These are phyloP conservation scores for Amauroascus niger DNA, from an alignment of 2,329 filamentous ascomycete genomes.

Conservation along the genomic window DNA sequence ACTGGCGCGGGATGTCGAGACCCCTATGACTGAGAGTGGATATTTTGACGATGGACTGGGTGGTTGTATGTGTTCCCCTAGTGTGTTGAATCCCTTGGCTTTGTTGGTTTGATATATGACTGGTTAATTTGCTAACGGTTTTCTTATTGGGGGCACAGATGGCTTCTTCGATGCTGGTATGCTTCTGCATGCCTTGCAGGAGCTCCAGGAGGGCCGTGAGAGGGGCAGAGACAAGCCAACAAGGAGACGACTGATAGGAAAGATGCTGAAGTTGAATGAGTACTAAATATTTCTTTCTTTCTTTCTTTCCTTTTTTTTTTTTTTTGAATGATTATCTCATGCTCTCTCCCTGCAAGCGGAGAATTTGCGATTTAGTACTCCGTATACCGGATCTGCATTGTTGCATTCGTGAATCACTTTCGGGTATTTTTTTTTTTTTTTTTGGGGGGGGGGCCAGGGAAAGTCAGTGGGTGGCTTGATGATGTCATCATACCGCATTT, in stretches of 20 bases:
- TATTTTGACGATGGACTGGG: constrained; percentile 66
- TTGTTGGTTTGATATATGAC: not conserved
- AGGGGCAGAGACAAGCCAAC: constrained; percentile 29
- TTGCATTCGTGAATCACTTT: too few relatives aligned
- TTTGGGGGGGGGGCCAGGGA: too few relatives aligned
- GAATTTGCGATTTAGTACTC: too few relatives aligned
- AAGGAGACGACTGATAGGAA: constrained; percentile 37
- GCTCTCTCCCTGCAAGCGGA: not conserved
- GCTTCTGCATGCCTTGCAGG: constrained; percentile 78
- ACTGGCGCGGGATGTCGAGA: constrained; percentile 43
- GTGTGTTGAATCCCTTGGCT: not conserved
- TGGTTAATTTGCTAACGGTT: constrained; percentile 12
- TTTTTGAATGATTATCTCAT: too few relatives aligned
- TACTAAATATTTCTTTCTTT: constrained; percentile 25
- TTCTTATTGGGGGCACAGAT: constrained; percentile 45
- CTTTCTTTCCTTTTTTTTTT: too few relatives aligned
- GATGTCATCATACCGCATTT: not conserved
- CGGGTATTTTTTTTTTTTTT: too few relatives aligned
- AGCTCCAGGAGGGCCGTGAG: constrained; percentile 33
- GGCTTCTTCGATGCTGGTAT: constrained; percentile 97
- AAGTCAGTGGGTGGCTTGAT: not conserved
- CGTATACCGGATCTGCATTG: too few relatives aligned
- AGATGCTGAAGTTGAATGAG: constrained; percentile 41
- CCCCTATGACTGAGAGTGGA: constrained; percentile 41
- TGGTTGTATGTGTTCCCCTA: constrained; percentile 63